A percentile compares a stretch with the other conserved stretches of the same genome.
These are phyloP conservation scores for Lentinus polychrous DNA, from an alignment of 1,284 basidiomycete genomes.

Conservation along the genomic window DNA sequence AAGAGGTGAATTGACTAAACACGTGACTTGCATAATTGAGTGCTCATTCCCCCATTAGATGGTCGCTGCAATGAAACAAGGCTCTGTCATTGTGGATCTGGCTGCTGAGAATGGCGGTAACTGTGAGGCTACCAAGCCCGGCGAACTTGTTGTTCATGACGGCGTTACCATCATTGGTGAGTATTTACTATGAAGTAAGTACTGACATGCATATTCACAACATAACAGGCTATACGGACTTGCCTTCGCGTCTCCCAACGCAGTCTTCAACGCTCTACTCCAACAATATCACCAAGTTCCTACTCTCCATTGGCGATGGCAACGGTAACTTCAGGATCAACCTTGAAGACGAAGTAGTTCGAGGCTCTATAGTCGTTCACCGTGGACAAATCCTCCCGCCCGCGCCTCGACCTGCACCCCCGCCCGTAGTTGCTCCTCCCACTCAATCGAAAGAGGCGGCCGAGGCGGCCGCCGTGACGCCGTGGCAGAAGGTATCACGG, in stretches of 20 bases:
- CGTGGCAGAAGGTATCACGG: constrained; percentile 72
- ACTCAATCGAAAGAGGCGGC: constrained; percentile 43
- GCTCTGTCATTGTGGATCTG: constrained; percentile 79
- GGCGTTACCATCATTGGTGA: constrained; percentile 77
- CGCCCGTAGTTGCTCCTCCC: constrained; percentile 45
- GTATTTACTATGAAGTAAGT: constrained; percentile 7
- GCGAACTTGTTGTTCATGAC: constrained; percentile 56
- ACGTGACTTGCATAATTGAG: too few relatives aligned
- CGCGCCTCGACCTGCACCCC: constrained; percentile 55
- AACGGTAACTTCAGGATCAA: constrained; percentile 60
- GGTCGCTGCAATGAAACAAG: constrained; percentile 82
- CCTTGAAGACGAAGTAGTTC: constrained; percentile 76
- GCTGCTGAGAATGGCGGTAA: constrained; percentile 83
- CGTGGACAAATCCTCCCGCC: constrained; percentile 61
- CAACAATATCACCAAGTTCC: constrained; percentile 84
- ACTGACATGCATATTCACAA: neutral
- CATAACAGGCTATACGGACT: constrained; percentile 64
- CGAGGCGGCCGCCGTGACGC: constrained; percentile 60
- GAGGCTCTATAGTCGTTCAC: constrained; percentile 73
- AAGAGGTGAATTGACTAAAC: too few relatives aligned
- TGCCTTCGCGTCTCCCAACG: constrained; percentile 78
- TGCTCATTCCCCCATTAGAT: constrained; percentile 34
- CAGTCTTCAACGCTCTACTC: constrained; percentile 85
- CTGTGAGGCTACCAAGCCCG: constrained; percentile 73
- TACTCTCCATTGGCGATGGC: constrained; percentile 65